Base-by-base conservation (phyloP, 805 yeast species). In the Candida suzukii region DNA sequence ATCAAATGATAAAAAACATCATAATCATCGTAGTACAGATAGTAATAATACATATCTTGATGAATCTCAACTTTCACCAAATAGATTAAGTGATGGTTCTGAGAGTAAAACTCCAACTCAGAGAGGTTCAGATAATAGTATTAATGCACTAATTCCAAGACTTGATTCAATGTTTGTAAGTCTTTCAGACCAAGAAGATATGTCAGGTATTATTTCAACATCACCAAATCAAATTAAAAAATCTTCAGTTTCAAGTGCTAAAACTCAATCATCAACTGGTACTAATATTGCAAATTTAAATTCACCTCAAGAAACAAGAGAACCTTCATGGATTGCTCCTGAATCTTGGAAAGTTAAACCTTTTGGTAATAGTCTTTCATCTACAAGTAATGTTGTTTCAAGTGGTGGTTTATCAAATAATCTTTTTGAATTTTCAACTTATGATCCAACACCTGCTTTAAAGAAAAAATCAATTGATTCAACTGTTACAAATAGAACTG, bases 271-370 rank as follows among this genome's bases (percentile, higher is more conserved):
- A n/a, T n/a, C 22, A 54, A 58, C 37, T 38, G 54, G 10, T 48
- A 57, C 2, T 60, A 53, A 41, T 52, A 52, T 10, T 54, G 59
- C 3, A 51, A 51, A 28, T 39, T 41, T 41, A 31, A 26, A 17
- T 9, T 13, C 19, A 20, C n/a, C n/a, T n/a, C n/a, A 34, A 19
- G 19, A 38, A 26, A 41, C 49, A 19, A 26, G 41, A 12, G 38
- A 33, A 9, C 10, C 42, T 19, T 26, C 29, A 5, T 77, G 83
- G 83, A 61, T 59, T 21, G 75, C 83, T 5, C 83, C 83, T 2
- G 80, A 76, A 41, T 70, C 76, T 46, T 77, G 83, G 83, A 79
- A 76, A 49, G 80, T 76, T 10, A 74, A 71, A 45, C 43, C 54
- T 9, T 26, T 33, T n/a, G n/a, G n/a, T n/a, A n/a, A n/a, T n/a